Base-by-base conservation (phyloP, 2,329 filamentous ascomycete species). In the Pseudogymnoascus sp. region DNA sequence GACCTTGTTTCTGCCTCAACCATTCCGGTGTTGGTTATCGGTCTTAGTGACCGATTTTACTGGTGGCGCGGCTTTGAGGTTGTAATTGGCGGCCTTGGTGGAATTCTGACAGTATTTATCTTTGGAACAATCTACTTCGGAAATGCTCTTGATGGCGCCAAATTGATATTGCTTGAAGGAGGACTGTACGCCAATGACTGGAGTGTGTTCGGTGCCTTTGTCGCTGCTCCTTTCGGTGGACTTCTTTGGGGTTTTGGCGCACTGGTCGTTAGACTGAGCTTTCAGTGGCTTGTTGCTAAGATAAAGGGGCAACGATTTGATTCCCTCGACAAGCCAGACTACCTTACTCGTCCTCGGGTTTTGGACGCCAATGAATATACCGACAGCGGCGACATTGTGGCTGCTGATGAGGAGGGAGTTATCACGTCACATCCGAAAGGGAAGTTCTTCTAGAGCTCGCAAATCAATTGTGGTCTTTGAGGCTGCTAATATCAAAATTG, bases 31-130 rank as follows among this genome's bases (percentile, higher is more conserved):
- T 77, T 94, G 5, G 76, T 90, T 57, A 74, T 94, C n/a, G 90
- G 90, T 0, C 76, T 94, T 6, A 81, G 77, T 34, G 82, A 89
- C 58, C 75, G 75, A 47, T 76, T 76, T 69, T 89, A 88, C 75
- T 91, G 83, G 78, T 90, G 89, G 85, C 83, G 85, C 43, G 90
- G 90, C 14, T 89, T 90, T 68, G 90, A 94, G 73, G 88, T 93
- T 28, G 83, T 94, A 14, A 80, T 88, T 30, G 90, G 89, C 61
- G 88, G 89, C 0, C 78, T 93, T 0, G 90, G 90, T 8, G 90
- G 90, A 16, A 84, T 94, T 60, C 73, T 94, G 20, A 86, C 86
- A 9, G 87, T 94, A 64, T 94, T 92, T 76, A 79, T 93, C 68
- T 94, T 92, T 66, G 90, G 90, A 4, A 78, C 86, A 12, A 81